Evolutionary conservation across 768 basidiomycete genomes (phyloP), one percentile per base, ranked within the genome.

Genomic region (Macrolepiota dolichaula): DNA sequence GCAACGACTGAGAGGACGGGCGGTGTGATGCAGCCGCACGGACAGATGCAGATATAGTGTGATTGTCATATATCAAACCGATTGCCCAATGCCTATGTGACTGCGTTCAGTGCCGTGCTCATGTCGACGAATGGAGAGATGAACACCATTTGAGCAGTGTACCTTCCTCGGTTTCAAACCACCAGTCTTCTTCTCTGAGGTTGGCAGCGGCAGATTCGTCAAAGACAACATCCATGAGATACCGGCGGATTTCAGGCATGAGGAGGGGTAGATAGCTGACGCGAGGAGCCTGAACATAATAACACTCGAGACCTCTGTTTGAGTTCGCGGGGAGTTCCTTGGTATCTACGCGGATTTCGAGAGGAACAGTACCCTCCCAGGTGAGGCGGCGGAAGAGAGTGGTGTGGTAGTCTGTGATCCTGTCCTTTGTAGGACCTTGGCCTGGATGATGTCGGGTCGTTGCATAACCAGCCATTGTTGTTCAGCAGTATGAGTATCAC

Each of bases 21-120:
- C 63, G 80, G 15, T 61, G 70, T 27, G 78, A 70, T 19, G 80
- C 73, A 54, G 80, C 71, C 15, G 82, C 73, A 27, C 85, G 84
- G 47, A 86, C 72, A 10, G 87, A 85, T 9, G 79, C 71, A 17
- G 87, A 84, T 62, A 89, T 86, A 29, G 82, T 81, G 71, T 92
- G 86, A 73, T 85, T 94, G 74, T 92, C 95, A 70, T 96, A 96
- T 63, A 98, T 85, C 44, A 98, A 81, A 35, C 97, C 97, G 61
- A 99, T 85, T 52, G 96, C 89, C 97, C 96, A 98, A 73, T 99
- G 96, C 96, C 97, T 99, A 69, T 47, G 47, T n/a, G 32, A 52
- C 24, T 37, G 36, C 19, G 51, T 57, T 47, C 61, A 63, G 56
- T 51, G 46, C 51, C 12, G 15, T n/a, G 29, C 42, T 11, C 51